Base-by-base conservation (phyloP, 164 flowering plant species). In the Tinospora cordifolia region DNA sequence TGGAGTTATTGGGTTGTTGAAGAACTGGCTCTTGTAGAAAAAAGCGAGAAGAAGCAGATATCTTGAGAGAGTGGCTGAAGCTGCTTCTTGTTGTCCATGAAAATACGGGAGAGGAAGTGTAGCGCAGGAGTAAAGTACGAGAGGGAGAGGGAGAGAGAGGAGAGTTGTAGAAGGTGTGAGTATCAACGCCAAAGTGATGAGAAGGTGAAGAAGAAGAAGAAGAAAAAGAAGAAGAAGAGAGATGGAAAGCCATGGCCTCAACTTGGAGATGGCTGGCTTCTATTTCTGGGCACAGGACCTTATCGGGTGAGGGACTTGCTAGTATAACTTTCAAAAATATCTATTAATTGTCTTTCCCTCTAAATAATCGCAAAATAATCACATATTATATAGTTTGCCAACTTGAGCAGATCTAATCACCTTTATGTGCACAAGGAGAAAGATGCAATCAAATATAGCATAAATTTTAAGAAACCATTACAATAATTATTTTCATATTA, bases 171-270 rank as follows among this genome's bases (percentile, higher is more conserved):
- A 81, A 78, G 73, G 75, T 63, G 30, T 76, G 81, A 69, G 34
- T 71, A 71, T 74, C 80, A 22, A 36, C 41, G 75, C 63, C 74
- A 72, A 79, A 66, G 38, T 81, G 66, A 41, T 81, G 66, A 62
- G 82, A 75, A 6, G 82, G 22, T 54, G 82, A 75, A 6, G 82
- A 15, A 14, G 62, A 71, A 0, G 88, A 74, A 63, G 83, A 75
- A 72, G 78, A 82, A n/a, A n/a, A 15, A 14, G 62, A 71, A 0
- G 88, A 74, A 63, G 83, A 75, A 72, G 78, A 82, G 76, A 86
- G 80, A 67, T 78, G 69, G 74, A 65, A 77, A 14, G 88, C 85
- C 91, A 87, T 89, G 75, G 75, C 70, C 30, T 62, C 65, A 13
- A 6, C 46, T 67, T 54, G 17, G 9, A 25, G 63, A 49, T 27